A percentile compares a stretch with the other conserved stretches of the same genome.
These are phyloP conservation scores for Neurospora sp. DNA, from an alignment of 495 filamentous ascomycete species.

Conservation along the genomic window DNA sequence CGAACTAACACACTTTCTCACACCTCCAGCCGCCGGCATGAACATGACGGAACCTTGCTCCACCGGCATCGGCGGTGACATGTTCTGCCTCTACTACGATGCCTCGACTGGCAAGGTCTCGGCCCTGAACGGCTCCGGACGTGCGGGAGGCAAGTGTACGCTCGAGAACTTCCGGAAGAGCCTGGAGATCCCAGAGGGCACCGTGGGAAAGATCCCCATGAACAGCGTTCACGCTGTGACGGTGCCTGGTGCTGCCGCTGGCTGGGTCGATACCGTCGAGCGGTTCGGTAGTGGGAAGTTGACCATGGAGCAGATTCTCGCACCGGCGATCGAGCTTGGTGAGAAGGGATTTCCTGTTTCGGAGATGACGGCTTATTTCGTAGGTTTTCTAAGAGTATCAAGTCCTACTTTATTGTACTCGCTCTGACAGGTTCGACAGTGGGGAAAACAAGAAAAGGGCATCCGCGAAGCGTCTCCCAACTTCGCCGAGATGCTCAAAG, in stretches of 20 bases:
- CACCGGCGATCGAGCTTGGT: constrained; percentile 74
- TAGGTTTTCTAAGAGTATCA: constrained; percentile 32
- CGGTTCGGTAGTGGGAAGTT: constrained; percentile 86
- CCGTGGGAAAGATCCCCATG: constrained; percentile 59
- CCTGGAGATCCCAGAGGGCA: constrained; percentile 54
- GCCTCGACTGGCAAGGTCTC: constrained; percentile 70
- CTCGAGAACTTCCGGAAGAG: constrained; percentile 59
- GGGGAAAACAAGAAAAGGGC: constrained; percentile 48
- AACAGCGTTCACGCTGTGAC: constrained; percentile 70
- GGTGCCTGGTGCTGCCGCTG: constrained; percentile 82
- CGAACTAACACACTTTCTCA: background rate
- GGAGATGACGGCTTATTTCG: constrained; percentile 61
- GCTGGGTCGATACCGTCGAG: constrained; percentile 89
- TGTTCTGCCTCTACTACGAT: constrained; percentile 94
- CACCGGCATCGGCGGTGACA: constrained; percentile 96
- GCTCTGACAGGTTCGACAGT: constrained; percentile 36
- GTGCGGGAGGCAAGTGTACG: constrained; percentile 59
- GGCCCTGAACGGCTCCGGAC: constrained; percentile 84
- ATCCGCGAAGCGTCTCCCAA: constrained; percentile 73
- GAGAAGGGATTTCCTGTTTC: constrained; percentile 87
- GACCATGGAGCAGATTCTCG: constrained; percentile 64
- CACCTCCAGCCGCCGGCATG: constrained; percentile 59
- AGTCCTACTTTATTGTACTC: background rate
- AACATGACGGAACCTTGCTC: constrained; percentile 91
- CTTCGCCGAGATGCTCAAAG: constrained; percentile 72